phyloP scores from a whole-genome alignment of 257 asterid genomes.

The Eustoma russellianum region DNA sequence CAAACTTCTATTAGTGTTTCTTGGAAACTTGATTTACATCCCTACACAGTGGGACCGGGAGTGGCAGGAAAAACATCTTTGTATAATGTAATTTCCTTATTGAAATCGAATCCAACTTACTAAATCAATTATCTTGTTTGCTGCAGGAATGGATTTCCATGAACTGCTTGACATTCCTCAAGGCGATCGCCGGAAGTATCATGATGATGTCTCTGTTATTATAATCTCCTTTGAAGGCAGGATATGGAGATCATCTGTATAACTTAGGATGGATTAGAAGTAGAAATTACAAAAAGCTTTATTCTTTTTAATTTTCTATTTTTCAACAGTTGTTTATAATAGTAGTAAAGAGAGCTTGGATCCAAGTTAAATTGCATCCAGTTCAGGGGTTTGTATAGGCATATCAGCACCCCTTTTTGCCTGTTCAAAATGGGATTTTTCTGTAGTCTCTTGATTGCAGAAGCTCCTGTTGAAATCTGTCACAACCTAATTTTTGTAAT shows the following conservation, averaged over 20 bases:
- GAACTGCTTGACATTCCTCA: constrained; percentile 86
- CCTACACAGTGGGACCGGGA: no score
- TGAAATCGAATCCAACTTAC: not conserved
- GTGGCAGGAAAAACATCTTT: no score
- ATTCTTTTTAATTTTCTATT: constrained; percentile 15
- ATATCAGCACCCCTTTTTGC: constrained; percentile 6
- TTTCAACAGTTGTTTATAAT: constrained; percentile 21
- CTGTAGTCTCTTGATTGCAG: no score
- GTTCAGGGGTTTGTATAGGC: constrained; percentile 21
- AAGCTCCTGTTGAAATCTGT: no score
- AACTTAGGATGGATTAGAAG: constrained; percentile 16
- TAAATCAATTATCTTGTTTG: not conserved
- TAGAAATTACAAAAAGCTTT: constrained; percentile 12
- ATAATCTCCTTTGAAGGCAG: constrained; percentile 89
- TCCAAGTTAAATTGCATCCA: constrained; percentile 10
- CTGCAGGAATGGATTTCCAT: constrained; percentile 72
- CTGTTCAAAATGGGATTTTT: not conserved
- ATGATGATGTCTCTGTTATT: constrained; percentile 82
- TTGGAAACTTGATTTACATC: no score
- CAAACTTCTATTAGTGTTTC: no score
- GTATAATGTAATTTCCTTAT: not conserved
- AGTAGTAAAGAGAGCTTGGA: constrained; percentile 17
- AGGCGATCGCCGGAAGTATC: constrained; percentile 83
- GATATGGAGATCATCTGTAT: constrained; percentile 84
- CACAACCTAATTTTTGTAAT: no score